Evolutionary conservation across 129 eudicot genomes (phyloP).

Genomic region (Ambrosia artemisiifolia): DNA sequence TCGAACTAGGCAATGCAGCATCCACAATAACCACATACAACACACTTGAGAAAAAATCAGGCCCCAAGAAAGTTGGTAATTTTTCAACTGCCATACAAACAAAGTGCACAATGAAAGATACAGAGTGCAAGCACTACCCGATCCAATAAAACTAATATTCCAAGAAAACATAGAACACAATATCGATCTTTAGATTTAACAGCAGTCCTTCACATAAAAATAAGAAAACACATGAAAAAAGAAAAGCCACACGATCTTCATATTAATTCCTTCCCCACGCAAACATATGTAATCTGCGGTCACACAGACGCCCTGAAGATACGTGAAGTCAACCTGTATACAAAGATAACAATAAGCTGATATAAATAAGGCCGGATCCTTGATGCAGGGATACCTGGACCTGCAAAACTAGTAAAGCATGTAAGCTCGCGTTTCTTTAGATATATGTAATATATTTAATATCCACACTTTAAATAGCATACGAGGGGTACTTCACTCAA

Average conservation of each 20-base stretch:
- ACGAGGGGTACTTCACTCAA: neutral
- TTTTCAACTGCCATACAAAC: neutral
- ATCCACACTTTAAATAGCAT: slow-evolving; percentile 1
- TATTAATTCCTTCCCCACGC: slow-evolving; percentile 16
- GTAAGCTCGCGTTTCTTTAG: slow-evolving; percentile 43
- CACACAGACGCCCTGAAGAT: slow-evolving; percentile 24
- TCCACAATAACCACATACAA: no score
- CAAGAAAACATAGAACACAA: slow-evolving; percentile 1
- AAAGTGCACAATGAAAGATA: neutral
- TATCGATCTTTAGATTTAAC: slow-evolving; percentile 5
- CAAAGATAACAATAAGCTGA: slow-evolving; percentile 64
- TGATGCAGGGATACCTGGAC: slow-evolving; percentile 65
- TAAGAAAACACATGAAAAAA: slow-evolving; percentile 4
- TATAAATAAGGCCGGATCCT: slow-evolving; percentile 39
- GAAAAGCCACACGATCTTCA: slow-evolving; percentile 19
- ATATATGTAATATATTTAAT: neutral
- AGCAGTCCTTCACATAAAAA: slow-evolving; percentile 6
- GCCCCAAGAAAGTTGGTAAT: slow-evolving; percentile 6
- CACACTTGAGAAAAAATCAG: no score
- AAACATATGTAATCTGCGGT: neutral
- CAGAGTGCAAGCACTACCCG: slow-evolving; percentile 3
- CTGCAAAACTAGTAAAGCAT: slow-evolving; percentile 69
- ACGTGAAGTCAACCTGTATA: slow-evolving; percentile 62
- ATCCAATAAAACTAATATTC: neutral
- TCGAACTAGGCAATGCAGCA: neutral